Conservation (phyloP, 805 yeast genomes). For the Cyberlindnera mycetangii region DNA sequence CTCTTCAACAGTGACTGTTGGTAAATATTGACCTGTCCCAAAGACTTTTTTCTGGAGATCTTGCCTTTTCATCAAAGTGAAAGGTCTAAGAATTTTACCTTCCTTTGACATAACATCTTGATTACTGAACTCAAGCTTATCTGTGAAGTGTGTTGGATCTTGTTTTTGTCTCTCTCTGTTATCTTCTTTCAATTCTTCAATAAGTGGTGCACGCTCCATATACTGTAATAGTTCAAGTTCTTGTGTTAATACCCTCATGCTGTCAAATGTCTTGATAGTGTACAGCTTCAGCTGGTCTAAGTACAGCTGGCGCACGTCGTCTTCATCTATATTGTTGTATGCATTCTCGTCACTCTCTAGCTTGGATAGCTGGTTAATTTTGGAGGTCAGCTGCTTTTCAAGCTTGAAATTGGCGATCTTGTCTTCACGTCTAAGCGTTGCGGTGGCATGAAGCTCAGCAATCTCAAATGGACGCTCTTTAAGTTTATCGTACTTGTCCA, state of each 20-base stretch:
- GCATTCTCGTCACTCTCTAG: conserved; percentile 33
- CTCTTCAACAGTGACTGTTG: conserved; percentile 94
- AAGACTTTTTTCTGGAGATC: conserved; percentile 63
- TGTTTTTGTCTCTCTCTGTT: conserved; percentile 15
- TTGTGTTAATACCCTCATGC: conserved; percentile 56
- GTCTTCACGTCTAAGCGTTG: conserved; percentile 50
- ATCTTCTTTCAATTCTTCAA: conserved; percentile 20
- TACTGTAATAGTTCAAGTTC: conserved; percentile 63
- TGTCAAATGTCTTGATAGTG: conserved; percentile 50
- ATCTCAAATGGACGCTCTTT: conserved; percentile 34
- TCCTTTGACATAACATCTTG: conserved; percentile 58
- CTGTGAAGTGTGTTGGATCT: conserved; percentile 54
- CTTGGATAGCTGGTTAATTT: conserved; percentile 40
- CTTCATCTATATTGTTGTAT: conserved; percentile 55
- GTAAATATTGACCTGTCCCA: conserved; percentile 90
- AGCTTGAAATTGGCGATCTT: conserved; percentile 67
- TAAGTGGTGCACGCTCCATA: conserved; percentile 34
- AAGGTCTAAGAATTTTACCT: conserved; percentile 83
- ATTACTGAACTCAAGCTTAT: conserved; percentile 52
- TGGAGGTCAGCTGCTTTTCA: conserved; percentile 50
- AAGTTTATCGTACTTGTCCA: conserved; percentile 35
- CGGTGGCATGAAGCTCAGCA: conserved; percentile 36
- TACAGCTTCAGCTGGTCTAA: conserved; percentile 52
- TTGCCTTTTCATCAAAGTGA: conserved; percentile 65
- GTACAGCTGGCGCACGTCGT: conserved; percentile 51